These are phyloP conservation scores for Colletotrichum sp. DNA, from an alignment of 2,329 filamentous ascomycete species.

Conservation along the genomic window DNA sequence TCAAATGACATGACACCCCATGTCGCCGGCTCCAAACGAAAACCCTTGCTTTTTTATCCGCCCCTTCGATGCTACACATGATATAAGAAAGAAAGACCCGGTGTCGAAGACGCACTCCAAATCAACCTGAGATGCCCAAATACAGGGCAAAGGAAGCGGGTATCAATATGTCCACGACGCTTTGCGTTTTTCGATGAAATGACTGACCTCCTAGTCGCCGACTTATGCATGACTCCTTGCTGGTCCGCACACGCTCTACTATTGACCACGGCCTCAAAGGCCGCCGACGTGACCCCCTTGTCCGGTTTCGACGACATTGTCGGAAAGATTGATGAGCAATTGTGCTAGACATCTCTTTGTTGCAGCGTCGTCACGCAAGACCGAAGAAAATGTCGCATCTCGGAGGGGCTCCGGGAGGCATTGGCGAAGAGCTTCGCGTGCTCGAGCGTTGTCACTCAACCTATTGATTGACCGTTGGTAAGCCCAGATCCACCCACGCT, in stretches of 20 bases:
- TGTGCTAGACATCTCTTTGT: slow-evolving; percentile 98
- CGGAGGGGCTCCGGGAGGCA: slow-evolving; percentile 98
- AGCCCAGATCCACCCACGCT: not conserved
- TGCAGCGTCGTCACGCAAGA: slow-evolving; percentile 93
- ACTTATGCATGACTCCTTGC: slow-evolving; percentile 18
- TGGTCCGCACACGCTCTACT: not conserved
- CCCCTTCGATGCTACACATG: slow-evolving; percentile 10
- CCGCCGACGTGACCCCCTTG: slow-evolving; percentile 26
- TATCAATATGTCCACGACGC: slow-evolving; percentile 14
- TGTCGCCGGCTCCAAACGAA: slow-evolving; percentile 5
- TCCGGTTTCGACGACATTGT: slow-evolving; percentile 69
- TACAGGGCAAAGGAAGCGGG: slow-evolving; percentile 6
- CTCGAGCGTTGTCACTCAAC: slow-evolving; percentile 93
- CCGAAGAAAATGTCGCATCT: slow-evolving; percentile 95
- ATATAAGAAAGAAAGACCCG: slow-evolving; percentile 11
- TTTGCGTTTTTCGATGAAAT: slow-evolving; percentile 19
- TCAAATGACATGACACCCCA: slow-evolving; percentile 1
- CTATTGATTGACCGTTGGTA: slow-evolving; percentile 47
- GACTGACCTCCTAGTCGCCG: slow-evolving; percentile 14
- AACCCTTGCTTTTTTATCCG: slow-evolving; percentile 14
- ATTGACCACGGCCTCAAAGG: slow-evolving; percentile 21
- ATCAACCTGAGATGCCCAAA: slow-evolving; percentile 11
- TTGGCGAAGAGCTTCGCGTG: slow-evolving; percentile 91
- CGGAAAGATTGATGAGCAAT: slow-evolving; percentile 92
- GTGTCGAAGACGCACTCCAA: slow-evolving; percentile 11